Base-by-base conservation (phyloP, 2,329 filamentous ascomycete genomes). In the Fusarium sulawesiense region DNA sequence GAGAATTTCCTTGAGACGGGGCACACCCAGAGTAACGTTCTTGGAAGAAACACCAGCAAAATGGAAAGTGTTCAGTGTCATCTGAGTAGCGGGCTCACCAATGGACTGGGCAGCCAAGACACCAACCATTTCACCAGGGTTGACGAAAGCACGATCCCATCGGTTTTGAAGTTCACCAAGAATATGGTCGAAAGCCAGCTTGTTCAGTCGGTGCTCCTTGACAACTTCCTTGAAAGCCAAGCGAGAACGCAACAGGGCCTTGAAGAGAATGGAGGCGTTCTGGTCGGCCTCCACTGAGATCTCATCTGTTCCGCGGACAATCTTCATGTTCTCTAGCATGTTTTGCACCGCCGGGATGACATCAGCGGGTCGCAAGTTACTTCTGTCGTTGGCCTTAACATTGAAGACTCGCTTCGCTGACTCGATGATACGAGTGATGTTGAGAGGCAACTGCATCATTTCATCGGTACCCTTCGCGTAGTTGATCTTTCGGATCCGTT, bases 21-120 rank as follows among this genome's bases (percentile, higher is more conserved):
- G 96, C 45, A 99, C 96, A 93, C 96, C 96, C 50, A 99, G 91
- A 1, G 96, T 99, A 58, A 99, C 95, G 86, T 99, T 99, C 91
- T 99, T 99, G 25, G 95, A 97, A 40, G 97, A 97, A 66, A 99
- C 94, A 97, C 96, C 96, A 81, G 96, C 94, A 81, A 99, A 99
- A 86, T 99, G 96, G 92, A 99, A 99, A 25, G 96, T 99, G 84
- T 99, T 99, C 66, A 99, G 84, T 2, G 96, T 99, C 96, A 99
- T 99, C 85, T 99, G 96, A 2, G 96, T 99, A 23, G 96, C 97
- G 42, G 96, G 96, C 81, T 99, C 96, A 84, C 96, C 96, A 78
- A 99, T 99, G 32, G 96, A 99, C 83, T 99, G 96, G 9, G 97
- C 96, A 69, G 96, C 96, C 76, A 99, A 84, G 23, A 99, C 96